Evolutionary conservation across 2,329 filamentous ascomycete species (phyloP), one percentile per base, ranked within the genome.

Genomic region (Pseudopithomyces chartarum): DNA sequence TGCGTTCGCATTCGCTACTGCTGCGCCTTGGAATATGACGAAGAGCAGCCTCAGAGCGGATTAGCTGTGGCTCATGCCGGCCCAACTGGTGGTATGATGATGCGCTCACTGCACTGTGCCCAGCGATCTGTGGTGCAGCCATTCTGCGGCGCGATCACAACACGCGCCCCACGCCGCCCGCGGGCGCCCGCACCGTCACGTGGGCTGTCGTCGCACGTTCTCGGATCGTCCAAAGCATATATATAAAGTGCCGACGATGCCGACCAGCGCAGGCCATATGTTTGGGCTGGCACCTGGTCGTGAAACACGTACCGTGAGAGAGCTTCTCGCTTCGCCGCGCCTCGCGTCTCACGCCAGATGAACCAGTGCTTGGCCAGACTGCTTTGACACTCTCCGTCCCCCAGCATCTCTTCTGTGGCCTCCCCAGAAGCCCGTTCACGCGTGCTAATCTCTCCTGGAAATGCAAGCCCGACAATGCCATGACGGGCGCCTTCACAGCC

Each of bases 281-380:
- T 45, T 49, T 59, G 47, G 53, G 43, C 53, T 57, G 55, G 59
- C 34, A 15, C 11, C 45, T 36, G 19, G 45, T 45, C 19, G 42
- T 73, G 70, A 74, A 73, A 74, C 71, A 43, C 49, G 33, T 29
- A 62, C 48, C 38, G 70, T 74, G 50, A 68, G 67, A 69, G 62
- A 69, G 62, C 58, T 56, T 57, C 19, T 52, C 57, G 59, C 54
- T 56, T 65, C 69, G 64, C 55, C 57, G 67, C 72, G 67, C 52
- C 51, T 63, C 60, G 61, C 65, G 74, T 76, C 62, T 73, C 73
- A 75, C 63, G 63, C 59, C 56, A 60, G 59, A 64, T 55, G 55
- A 62, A 61, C 58, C 59, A 57, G 70, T 67, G 64, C 59, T 64
- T 69, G 63, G 60, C 73, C 72, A 73, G 65, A 74, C 74, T 61